phyloP scores from a whole-genome alignment of 1,284 basidiomycete genomes.

The Melanopsichium pennsylvanicum region DNA sequence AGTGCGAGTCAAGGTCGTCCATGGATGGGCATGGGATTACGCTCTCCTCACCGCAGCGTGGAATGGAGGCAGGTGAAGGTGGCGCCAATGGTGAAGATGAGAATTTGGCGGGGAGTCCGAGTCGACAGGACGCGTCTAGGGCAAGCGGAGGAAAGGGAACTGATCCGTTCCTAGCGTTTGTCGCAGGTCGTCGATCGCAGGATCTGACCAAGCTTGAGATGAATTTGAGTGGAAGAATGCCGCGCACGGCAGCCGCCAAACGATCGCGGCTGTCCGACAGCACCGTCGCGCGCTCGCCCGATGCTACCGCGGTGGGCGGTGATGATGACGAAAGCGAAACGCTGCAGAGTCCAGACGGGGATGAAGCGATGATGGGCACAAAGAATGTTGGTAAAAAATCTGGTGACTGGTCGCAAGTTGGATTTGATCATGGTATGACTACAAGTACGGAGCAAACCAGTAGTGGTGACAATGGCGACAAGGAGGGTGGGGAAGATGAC shows the following conservation, averaged over 20 bases:
- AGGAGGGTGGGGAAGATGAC: conserved; percentile 22
- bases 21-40: conserved; percentile 14
- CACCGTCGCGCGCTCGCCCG: conserved; percentile 3
- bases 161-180: conserved; percentile 55
- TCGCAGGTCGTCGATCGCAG: conserved; percentile 42
- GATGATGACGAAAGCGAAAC: conserved; percentile 9
- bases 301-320: not conserved
- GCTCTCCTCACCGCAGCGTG: conserved; percentile 44
- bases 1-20: too few relatives aligned
- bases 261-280: conserved; percentile 26
- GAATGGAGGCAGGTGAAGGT: conserved; percentile 12
- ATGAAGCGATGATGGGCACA: conserved; percentile 25
- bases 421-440: too few relatives aligned
- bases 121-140: too few relatives aligned
- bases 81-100: conserved; percentile 5
- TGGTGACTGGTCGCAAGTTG: conserved; percentile 43
- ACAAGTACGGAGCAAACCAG: not conserved
- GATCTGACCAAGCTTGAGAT: conserved; percentile 18
- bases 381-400: conserved; percentile 19
- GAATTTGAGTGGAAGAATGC: conserved; percentile 4
- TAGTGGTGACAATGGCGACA: not conserved
- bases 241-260: conserved; percentile 2
- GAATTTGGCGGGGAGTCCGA: conserved; percentile 18
- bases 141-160: conserved; percentile 7
- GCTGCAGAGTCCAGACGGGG: conserved; percentile 17